Evolutionary conservation across 805 yeast species (phyloP).

Genomic region (Jamesozyma hellenica): DNA sequence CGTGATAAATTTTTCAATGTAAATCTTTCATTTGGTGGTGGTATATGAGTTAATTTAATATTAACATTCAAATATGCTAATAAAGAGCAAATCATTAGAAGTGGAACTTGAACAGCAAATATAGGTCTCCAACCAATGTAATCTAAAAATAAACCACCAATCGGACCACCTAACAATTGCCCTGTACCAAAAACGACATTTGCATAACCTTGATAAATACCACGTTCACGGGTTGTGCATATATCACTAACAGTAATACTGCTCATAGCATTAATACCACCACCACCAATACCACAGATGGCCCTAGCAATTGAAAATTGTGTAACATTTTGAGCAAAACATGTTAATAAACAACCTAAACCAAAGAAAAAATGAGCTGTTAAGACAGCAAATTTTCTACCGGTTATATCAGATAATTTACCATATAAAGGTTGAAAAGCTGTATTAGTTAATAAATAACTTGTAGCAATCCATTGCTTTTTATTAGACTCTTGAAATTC

Average conservation of each 20-base stretch:
- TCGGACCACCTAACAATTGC: slow-evolving; percentile 57
- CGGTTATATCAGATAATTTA: slow-evolving; percentile 45
- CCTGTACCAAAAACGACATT: slow-evolving; percentile 70
- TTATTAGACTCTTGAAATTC: slow-evolving; percentile 39
- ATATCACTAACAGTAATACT: slow-evolving; percentile 71
- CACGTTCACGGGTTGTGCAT: slow-evolving; percentile 66
- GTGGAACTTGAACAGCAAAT: slow-evolving; percentile 42
- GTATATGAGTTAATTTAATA: slow-evolving; percentile 40
- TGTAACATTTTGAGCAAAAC: slow-evolving; percentile 25
- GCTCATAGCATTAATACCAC: slow-evolving; percentile 68
- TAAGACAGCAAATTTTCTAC: slow-evolving; percentile 37
- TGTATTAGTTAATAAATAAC: slow-evolving; percentile 51
- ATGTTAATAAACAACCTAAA: slow-evolving; percentile 38
- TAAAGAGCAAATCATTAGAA: slow-evolving; percentile 31
- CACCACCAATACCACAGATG: slow-evolving; percentile 85
- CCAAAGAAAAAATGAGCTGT: slow-evolving; percentile 35
- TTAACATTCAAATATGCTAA: slow-evolving; percentile 31
- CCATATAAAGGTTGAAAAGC: slow-evolving; percentile 64
- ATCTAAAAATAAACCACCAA: slow-evolving; percentile 53
- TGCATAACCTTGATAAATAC: slow-evolving; percentile 74
- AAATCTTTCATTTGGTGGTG: slow-evolving; percentile 37
- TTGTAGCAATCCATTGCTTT: slow-evolving; percentile 58
- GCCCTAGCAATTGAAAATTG: slow-evolving; percentile 47
- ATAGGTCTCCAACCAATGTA: slow-evolving; percentile 57
- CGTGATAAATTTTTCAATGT: slow-evolving; percentile 40